Evolutionary conservation across 2,329 filamentous ascomycete genomes (phyloP).

Genomic region (Plectosphaerella plurivora): DNA sequence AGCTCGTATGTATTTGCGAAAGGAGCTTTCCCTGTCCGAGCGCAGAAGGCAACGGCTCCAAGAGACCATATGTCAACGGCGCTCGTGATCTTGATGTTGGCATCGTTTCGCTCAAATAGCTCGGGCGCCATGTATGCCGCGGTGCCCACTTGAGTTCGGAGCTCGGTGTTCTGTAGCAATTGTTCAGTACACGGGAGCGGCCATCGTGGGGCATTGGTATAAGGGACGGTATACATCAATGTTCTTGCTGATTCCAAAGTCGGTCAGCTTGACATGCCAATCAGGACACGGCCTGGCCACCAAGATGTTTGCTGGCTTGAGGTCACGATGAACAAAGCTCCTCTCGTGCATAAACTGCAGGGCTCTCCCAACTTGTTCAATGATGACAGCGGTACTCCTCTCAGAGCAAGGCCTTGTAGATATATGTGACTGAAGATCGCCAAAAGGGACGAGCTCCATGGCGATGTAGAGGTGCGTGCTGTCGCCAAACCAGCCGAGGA

Average conservation of each 20-base stretch:
- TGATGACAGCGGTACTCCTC: slow-evolving; percentile 5
- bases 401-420: background rate
- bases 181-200: too few species aligned
- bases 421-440: slow-evolving; percentile 15
- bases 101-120: slow-evolving; percentile 3
- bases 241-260: slow-evolving; percentile 18
- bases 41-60: slow-evolving; percentile 12
- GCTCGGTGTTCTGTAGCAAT: background rate
- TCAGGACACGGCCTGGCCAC: slow-evolving; percentile 10
- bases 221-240: background rate
- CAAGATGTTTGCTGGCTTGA: slow-evolving; percentile 15
- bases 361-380: slow-evolving; percentile 9
- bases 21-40: background rate
- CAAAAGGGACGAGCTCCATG: slow-evolving; percentile 18
- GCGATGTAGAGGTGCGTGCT: slow-evolving; percentile 13
- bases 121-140: slow-evolving; percentile 14
- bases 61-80: slow-evolving; percentile 17
- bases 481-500: slow-evolving; percentile 17
- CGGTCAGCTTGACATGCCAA: slow-evolving; percentile 15
- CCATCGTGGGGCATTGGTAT: too few species aligned
- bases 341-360: slow-evolving; percentile 13
- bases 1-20: background rate
- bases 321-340: slow-evolving; percentile 13
- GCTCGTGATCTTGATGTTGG: slow-evolving; percentile 1
- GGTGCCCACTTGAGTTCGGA: slow-evolving; percentile 6